Conservation (phyloP, 2,329 filamentous ascomycete genomes). For the Fusarium xylarioides region DNA sequence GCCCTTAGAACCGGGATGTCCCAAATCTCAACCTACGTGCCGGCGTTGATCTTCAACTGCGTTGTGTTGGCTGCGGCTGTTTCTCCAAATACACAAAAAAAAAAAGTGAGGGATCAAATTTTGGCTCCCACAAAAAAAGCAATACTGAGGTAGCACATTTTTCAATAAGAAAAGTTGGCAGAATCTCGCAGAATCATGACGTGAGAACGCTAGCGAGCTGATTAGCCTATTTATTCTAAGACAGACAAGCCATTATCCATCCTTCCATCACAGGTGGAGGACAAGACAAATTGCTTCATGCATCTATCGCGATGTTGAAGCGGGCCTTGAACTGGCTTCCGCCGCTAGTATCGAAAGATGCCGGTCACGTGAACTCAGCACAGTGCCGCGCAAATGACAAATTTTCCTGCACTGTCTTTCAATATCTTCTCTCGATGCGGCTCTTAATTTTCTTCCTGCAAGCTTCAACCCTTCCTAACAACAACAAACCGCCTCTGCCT, state of each 20-base stretch:
- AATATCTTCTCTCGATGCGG: constrained; percentile 45
- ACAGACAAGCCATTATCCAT: background rate
- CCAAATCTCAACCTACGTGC: constrained; percentile 14
- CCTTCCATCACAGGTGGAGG: constrained; percentile 2
- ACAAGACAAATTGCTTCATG: constrained; percentile 35
- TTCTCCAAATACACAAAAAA: background rate
- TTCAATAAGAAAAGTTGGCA: background rate
- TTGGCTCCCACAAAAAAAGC: background rate
- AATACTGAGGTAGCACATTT: background rate
- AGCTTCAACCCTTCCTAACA: constrained; percentile 27
- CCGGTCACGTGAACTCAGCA: constrained; percentile 36
- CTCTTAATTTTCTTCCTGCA: constrained; percentile 26
- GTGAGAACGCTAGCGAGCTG: constrained; percentile 2
- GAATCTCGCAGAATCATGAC: constrained; percentile 10
- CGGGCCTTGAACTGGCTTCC: constrained; percentile 19
- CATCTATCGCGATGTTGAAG: constrained; percentile 40
- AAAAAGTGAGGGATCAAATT: background rate
- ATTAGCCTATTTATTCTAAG: constrained; percentile 12
- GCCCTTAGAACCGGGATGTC: constrained; percentile 25
- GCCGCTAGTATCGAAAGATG: constrained; percentile 26
- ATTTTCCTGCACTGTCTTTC: constrained; percentile 46
- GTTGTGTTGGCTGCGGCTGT: background rate
- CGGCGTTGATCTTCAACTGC: constrained; percentile 3
- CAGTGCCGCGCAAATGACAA: constrained; percentile 43
- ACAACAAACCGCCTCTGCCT: constrained; percentile 15